Evolutionary conservation across 352 stramenopile genomes (phyloP), one percentile per base, ranked within the genome.

Genomic region (Globisporangium recalcitrans): DNA sequence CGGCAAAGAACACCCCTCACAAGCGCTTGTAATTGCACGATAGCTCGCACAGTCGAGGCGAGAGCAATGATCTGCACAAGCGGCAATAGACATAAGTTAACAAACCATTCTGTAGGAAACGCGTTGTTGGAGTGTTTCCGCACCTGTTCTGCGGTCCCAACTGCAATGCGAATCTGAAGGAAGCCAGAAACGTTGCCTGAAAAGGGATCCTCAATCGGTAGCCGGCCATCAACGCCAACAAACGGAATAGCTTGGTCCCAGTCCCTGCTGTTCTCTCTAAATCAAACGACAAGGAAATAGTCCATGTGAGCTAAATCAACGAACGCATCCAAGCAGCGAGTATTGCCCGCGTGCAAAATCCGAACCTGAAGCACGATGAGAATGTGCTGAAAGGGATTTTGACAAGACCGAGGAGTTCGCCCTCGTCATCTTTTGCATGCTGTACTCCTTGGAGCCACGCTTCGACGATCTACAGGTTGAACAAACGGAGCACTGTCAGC

Each of bases 71-170:
- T 69, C 72, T 77, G 13, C 22, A 1, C 19, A 21, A n/a, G 40
- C 31, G 16, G 22, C 8, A 46, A 42, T 26, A 46, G 19, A 62
- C 1, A 22, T 21, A 49, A 21, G 4, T 55, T 9, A 36, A 3
- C 27, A 52, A 58, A 21, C 24, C 11, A 31, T 22, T 7, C 22
- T 16, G 22, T 16, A 1, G 5, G n/a, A 32, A 44, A 57, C 1
- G 11, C 10, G 19, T n/a, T 4, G 11, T 9, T 44, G 4, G n/a
- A 13, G 6, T 36, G 10, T n/a, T 26, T 26, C 3, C 19, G 26
- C 65, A 90, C 69, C 65, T 90, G 80, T 24, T 90, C 76, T 27
- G 73, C 69, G 31, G 80, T 87, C 1, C 80, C 80, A 16, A 85
- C 46, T 13, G 69, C 74, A 29, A 81, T 40, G 29, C 71, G 63